Conservation (phyloP, 1,284 basidiomycete genomes). For the Tausonia pullulans region DNA sequence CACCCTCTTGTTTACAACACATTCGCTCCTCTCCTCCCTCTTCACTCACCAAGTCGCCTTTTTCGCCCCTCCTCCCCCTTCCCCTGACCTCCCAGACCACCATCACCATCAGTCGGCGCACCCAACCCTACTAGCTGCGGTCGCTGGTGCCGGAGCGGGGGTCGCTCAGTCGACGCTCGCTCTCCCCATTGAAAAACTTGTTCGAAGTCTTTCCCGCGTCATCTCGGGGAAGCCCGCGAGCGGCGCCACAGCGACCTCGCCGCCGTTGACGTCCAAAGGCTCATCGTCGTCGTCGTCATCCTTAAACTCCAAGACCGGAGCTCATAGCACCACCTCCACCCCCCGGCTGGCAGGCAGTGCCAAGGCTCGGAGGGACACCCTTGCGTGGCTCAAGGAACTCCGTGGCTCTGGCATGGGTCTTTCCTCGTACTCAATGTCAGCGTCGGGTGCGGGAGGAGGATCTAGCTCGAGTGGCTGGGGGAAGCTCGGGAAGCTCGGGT, state of each 20-base stretch:
- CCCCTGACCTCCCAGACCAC: background rate
- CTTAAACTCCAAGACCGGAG: background rate
- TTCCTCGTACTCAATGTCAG: background rate
- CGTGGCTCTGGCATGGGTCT: constrained; percentile 1
- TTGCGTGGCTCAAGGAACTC: constrained; percentile 11
- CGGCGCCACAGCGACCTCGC: background rate
- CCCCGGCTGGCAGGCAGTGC: background rate
- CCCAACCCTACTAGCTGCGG: constrained; percentile 9
- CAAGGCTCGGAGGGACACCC: constrained; percentile 2
- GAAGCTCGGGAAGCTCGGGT: constrained; percentile 5
- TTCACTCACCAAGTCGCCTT: constrained; percentile 2
- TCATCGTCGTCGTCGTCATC: background rate
- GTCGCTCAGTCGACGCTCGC: constrained; percentile 9
- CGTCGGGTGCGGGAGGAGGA: background rate
- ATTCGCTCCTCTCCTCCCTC: constrained; percentile 6
- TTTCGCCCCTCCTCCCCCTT: background rate
- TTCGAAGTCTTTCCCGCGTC: constrained; percentile 4
- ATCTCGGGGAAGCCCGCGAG: background rate
- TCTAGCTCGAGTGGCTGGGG: background rate
- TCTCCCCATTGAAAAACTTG: constrained; percentile 4
- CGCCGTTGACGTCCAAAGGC: background rate
- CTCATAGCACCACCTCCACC: background rate
- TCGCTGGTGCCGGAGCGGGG: constrained; percentile 14
- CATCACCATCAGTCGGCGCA: background rate
- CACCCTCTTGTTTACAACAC: constrained; percentile 14